Base-by-base conservation (phyloP, 306 rosid genomes). In the Dryas drummondii region DNA sequence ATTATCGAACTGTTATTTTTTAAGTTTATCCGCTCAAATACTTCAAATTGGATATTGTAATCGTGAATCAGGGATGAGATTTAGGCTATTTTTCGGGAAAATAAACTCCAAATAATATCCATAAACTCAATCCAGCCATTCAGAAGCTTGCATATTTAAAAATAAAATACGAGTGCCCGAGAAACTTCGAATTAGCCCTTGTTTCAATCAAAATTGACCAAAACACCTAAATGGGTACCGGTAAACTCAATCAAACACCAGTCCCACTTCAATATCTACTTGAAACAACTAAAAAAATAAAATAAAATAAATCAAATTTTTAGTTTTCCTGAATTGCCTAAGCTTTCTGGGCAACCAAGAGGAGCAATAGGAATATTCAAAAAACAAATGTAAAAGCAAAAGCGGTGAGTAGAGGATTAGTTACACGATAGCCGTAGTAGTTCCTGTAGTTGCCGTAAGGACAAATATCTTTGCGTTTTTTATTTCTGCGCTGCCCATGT, bases 361-460 rank as follows among this genome's bases (percentile, higher is more conserved):
- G 6, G 5, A 70, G 13, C 13, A 66, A 17, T 13, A 27, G 8
- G 6, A 26, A 42, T 26, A 19, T 42, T 56, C 11, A 19, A 14
- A 4, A 10, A 9, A 41, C 32, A 44, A 32, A 32, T 32, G 37
- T 32, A 32, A 32, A 32, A 32, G 2, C 37, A 57, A 22, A 1
- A 12, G 41, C 9, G 42, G 54, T 16, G 13, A 4, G 45, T 10
- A 44, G 66, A 4, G 62, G 12, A 44, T 44, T 65, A 70, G 32
- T 54, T 88, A 92, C 99, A 12, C 97, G 91, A 76, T 94, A 94
- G 86, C 94, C 96, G 76, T 94, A 94, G 88, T 94, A 94, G 85
- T 66, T 76, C 79, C 61, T 84, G 86, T 94, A 94, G 81, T 94
- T 94, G 65, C 98, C 97, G 76, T 70, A 92, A 8, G 91, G 96